Conservation (phyloP, 257 asterid genomes). For the Solanum acaule region DNA sequence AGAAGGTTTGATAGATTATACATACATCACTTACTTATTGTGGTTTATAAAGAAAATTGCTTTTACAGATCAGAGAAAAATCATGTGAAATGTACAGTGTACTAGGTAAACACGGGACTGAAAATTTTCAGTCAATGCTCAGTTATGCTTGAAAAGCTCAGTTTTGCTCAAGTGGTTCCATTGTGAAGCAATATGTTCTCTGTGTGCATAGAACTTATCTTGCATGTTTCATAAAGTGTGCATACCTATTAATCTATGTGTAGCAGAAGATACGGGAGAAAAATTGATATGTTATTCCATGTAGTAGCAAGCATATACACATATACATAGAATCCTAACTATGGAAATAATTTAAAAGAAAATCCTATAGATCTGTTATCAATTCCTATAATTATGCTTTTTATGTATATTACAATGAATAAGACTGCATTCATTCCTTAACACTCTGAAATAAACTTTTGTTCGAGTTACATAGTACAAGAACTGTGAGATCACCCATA, state of each 20-base stretch:
- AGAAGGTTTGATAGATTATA: slow-evolving; percentile 41
- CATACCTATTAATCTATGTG: background rate
- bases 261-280: background rate
- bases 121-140: background rate
- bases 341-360: background rate
- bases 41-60: background rate
- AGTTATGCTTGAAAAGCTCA: background rate
- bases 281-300: background rate
- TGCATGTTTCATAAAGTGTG: background rate
- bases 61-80: background rate
- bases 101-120: background rate
- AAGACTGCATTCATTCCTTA: background rate
- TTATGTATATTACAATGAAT: background rate
- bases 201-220: background rate
- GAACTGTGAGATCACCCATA: background rate
- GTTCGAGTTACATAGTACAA: background rate
- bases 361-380: background rate
- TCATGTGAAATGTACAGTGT: background rate
- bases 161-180: background rate
- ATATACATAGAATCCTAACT: background rate
- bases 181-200: background rate
- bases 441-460: background rate
- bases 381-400: background rate
- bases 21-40: background rate
- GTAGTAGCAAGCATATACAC: background rate